Percentiles rank a stretch among this genome's conserved stretches.
These are phyloP conservation scores for Starmera stellimalicola DNA, from an alignment of 1,139 yeast genomes.

Conservation along the genomic window DNA sequence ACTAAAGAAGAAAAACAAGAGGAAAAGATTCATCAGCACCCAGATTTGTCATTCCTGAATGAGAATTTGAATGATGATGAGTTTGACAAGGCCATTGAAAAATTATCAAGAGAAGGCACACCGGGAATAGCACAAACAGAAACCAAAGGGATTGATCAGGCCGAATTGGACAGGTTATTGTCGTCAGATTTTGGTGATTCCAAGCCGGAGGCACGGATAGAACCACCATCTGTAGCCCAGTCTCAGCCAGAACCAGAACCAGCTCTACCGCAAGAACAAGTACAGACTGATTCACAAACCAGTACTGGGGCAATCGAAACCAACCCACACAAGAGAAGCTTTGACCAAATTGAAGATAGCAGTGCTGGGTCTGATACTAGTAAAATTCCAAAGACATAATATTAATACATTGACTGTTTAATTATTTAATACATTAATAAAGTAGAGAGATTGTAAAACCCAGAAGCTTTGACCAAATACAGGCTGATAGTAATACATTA, in stretches of 20 bases:
- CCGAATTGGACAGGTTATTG: conserved; percentile 15
- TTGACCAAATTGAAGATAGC: conserved; percentile 5
- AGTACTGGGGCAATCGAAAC: too few relatives aligned
- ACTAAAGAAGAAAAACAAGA: too few relatives aligned
- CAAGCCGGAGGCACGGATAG: too few relatives aligned
- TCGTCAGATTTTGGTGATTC: conserved; percentile 12
- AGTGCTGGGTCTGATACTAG: neutral
- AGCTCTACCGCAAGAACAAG: too few relatives aligned
- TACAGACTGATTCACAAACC: too few relatives aligned
- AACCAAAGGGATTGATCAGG: conserved; percentile 13
- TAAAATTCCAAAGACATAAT: neutral
- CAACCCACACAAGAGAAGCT: conserved; percentile 1
- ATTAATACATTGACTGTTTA: too few relatives aligned
- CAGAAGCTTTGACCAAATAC: too few relatives aligned
- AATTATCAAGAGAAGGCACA: conserved; percentile 18
- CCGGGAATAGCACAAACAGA: conserved; percentile 12
- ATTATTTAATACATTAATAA: too few relatives aligned
- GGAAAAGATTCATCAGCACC: neutral
- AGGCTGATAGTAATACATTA: too few relatives aligned
- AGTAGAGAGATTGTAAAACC: too few relatives aligned
- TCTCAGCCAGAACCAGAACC: too few relatives aligned
- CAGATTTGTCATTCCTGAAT: conserved; percentile 2
- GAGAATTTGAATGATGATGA: conserved; percentile 18
- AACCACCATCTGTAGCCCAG: too few relatives aligned
- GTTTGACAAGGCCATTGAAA: conserved; percentile 16